phyloP scores from a whole-genome alignment of 768 basidiomycete species.

The Trichaptum fuscoviolaceum region DNA sequence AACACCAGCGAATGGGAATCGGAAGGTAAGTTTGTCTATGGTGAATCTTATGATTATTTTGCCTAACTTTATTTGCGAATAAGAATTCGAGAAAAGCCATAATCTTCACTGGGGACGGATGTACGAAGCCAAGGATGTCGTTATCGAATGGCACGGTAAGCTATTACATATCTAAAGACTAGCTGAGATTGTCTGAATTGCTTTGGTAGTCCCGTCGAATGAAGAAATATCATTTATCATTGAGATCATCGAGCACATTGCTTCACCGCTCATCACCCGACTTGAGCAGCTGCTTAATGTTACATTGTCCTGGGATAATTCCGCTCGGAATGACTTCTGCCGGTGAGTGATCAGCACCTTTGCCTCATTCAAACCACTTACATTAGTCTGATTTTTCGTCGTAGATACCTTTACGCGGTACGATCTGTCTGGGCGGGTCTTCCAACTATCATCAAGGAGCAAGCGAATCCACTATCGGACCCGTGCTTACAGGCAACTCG shows the following conservation, averaged over 20 bases:
- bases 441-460: constrained; percentile 59
- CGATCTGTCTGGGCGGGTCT: constrained; percentile 77
- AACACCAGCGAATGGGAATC: constrained; percentile 78
- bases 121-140: constrained; percentile 72
- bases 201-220: constrained; percentile 44
- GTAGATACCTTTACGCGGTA: constrained; percentile 62
- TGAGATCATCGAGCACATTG: constrained; percentile 68
- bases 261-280: constrained; percentile 57
- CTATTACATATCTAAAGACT: constrained; percentile 1
- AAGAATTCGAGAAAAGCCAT: constrained; percentile 61
- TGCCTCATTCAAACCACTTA: background rate
- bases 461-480: constrained; percentile 30
- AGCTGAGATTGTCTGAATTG: constrained; percentile 14
- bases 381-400: constrained; percentile 1
- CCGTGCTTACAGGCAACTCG: constrained; percentile 49
- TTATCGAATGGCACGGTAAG: constrained; percentile 85
- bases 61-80: background rate
- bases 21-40: constrained; percentile 45
- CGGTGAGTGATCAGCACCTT: constrained; percentile 40
- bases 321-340: constrained; percentile 78
- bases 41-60: background rate
- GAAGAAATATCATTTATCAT: constrained; percentile 78
- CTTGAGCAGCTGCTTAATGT: constrained; percentile 58
- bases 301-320: constrained; percentile 55
- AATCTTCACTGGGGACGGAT: constrained; percentile 74